Percentiles rank a stretch among this genome's conserved stretches.
phyloP scores from a whole-genome alignment of 1,284 basidiomycete species.

The Exobasidium cylindrosporum region DNA sequence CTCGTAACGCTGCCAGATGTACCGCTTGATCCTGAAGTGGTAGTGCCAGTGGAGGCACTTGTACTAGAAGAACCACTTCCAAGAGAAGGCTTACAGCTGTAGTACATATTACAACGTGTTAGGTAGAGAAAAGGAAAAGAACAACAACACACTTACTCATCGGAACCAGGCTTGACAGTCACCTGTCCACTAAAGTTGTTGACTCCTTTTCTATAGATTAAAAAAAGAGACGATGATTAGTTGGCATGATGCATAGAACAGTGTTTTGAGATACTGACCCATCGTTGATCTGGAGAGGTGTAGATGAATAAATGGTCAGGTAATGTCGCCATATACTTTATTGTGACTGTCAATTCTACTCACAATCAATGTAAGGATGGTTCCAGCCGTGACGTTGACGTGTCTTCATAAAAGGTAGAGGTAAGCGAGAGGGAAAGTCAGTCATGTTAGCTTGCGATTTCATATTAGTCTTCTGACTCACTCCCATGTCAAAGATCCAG shows the following conservation, averaged over 20 bases:
- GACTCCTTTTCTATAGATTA: neutral
- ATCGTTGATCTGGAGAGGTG: neutral
- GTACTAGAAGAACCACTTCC: too few relatives aligned
- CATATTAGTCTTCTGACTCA: too few relatives aligned
- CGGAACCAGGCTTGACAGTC: neutral
- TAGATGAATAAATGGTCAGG: too few relatives aligned
- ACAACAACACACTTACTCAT: neutral
- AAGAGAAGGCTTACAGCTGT: too few relatives aligned
- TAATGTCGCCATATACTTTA: too few relatives aligned
- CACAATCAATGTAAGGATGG: neutral
- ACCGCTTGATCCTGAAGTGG: neutral
- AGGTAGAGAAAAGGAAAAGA: too few relatives aligned
- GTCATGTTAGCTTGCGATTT: too few relatives aligned
- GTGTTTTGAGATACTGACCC: too few relatives aligned
- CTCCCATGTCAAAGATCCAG: neutral
- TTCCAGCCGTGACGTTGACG: slow-evolving; percentile 1
- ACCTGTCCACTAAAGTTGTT: slow-evolving; percentile 3
- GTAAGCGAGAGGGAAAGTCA: too few relatives aligned
- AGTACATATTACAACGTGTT: too few relatives aligned
- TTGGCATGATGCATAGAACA: too few relatives aligned
- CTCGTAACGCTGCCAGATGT: neutral
- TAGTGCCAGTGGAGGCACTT: neutral
- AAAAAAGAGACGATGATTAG: neutral
- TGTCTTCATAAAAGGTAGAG: too few relatives aligned
- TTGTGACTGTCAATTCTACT: neutral